Percentiles rank a stretch among this genome's conserved stretches.
Evolutionary conservation across 805 yeast species (phyloP).

Genomic region (Vanderwaltozyma polyspora): DNA sequence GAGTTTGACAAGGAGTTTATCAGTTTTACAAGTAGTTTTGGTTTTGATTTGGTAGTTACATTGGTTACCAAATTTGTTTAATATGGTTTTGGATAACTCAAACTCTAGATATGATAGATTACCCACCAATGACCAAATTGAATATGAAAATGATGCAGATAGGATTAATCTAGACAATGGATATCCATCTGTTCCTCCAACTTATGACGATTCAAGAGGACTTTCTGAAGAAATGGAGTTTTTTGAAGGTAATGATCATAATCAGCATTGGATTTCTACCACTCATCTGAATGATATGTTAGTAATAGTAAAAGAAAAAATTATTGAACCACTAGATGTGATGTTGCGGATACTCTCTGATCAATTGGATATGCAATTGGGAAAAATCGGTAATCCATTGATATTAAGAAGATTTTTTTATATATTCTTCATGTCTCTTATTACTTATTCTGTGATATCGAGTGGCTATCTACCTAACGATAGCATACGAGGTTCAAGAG

Average conservation of each 20-base stretch:
- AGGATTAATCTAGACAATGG: neutral
- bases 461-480: slow-evolving; percentile 40
- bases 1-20: no score
- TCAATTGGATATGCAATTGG: slow-evolving; percentile 43
- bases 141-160: no score
- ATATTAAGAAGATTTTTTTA: slow-evolving; percentile 65
- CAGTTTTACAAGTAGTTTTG: no score
- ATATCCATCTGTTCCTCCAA: slow-evolving; percentile 2
- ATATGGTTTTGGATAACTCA: neutral
- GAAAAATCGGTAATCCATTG: slow-evolving; percentile 70
- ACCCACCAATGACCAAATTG: neutral
- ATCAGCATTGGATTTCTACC: no score
- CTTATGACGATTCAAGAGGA: neutral
- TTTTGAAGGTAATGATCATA: no score
- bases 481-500: slow-evolving; percentile 29
- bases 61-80: neutral
- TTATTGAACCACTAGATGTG: slow-evolving; percentile 29
- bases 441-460: slow-evolving; percentile 43
- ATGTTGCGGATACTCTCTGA: slow-evolving; percentile 8
- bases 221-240: neutral
- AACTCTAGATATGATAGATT: neutral
- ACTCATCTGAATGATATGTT: no score
- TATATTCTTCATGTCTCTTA: slow-evolving; percentile 44
- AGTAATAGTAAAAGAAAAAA: no score
- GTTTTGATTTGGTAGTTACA: no score